Evolutionary conservation across 2,329 filamentous ascomycete genomes (phyloP).

Genomic region (Trichophyton schoenleinii): DNA sequence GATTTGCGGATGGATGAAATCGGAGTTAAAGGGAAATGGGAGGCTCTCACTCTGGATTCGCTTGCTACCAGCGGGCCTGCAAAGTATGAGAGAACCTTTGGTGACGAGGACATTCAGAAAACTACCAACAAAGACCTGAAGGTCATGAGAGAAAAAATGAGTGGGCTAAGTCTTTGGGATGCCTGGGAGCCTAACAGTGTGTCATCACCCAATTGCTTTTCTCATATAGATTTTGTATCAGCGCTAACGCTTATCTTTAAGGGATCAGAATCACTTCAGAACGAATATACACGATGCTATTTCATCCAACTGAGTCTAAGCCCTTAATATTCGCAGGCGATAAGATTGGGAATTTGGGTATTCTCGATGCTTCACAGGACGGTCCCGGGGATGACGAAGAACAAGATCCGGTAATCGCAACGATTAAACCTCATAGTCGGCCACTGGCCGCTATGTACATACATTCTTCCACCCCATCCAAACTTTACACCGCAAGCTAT

Average conservation of each 20-base stretch:
- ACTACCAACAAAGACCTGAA: constrained; percentile 67
- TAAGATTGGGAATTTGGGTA: constrained; percentile 78
- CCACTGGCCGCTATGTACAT: constrained; percentile 81
- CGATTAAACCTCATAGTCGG: constrained; percentile 77
- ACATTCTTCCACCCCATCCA: constrained; percentile 57
- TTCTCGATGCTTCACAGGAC: constrained; percentile 77
- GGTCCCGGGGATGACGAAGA: constrained; percentile 51
- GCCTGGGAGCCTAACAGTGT: constrained; percentile 67
- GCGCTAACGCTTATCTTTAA: constrained; percentile 22
- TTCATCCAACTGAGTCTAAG: constrained; percentile 79
- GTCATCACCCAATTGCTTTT: constrained; percentile 16
- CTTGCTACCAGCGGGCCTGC: constrained; percentile 52
- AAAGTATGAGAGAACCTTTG: constrained; percentile 72
- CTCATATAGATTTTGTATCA: constrained; percentile 1
- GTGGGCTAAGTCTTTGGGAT: constrained; percentile 64
- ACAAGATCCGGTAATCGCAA: constrained; percentile 66
- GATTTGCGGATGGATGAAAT: constrained; percentile 64
- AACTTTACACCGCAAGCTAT: constrained; percentile 76
- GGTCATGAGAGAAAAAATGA: constrained; percentile 63
- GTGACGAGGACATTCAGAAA: constrained; percentile 66
- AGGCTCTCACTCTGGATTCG: constrained; percentile 51
- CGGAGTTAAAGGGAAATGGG: constrained; percentile 66
- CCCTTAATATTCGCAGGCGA: constrained; percentile 86
- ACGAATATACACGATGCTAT: constrained; percentile 70
- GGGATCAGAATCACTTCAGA: constrained; percentile 88